Evolutionary conservation across 805 yeast species (phyloP).

Genomic region (Ogataea angusta): DNA sequence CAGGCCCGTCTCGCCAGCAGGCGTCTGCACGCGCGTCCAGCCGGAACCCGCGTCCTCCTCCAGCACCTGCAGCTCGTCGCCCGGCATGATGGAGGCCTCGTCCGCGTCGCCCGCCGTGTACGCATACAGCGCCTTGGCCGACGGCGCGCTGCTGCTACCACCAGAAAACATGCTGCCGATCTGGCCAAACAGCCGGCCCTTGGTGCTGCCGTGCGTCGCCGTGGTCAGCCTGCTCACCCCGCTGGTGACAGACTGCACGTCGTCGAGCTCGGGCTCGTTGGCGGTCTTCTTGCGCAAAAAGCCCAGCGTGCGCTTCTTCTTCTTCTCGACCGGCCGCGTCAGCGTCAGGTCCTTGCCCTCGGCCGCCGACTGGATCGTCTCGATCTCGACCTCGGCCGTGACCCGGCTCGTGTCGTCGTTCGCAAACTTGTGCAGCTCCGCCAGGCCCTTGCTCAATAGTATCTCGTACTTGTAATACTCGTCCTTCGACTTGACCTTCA

Average conservation of each 20-base stretch:
- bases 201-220: slow-evolving; percentile 19
- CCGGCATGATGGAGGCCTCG: slow-evolving; percentile 60
- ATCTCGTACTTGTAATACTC: slow-evolving; percentile 45
- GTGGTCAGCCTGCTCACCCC: slow-evolving; percentile 28
- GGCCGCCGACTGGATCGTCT: slow-evolving; percentile 82
- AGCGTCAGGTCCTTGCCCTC: slow-evolving; percentile 69
- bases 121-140: slow-evolving; percentile 53
- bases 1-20: slow-evolving; percentile 55
- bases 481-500: slow-evolving; percentile 40
- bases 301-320: slow-evolving; percentile 59
- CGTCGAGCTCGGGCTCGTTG: slow-evolving; percentile 21
- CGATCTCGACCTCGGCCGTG: slow-evolving; percentile 80
- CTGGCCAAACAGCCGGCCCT: slow-evolving; percentile 28
- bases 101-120: slow-evolving; percentile 72
- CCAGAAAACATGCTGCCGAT: slow-evolving; percentile 19
- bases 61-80: slow-evolving; percentile 57
- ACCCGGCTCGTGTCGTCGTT: slow-evolving; percentile 72
- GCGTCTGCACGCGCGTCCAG: slow-evolving; percentile 71
- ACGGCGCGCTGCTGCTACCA: slow-evolving; percentile 6
- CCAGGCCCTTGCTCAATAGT: slow-evolving; percentile 49
- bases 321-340: slow-evolving; percentile 46
- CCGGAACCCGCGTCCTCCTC: slow-evolving; percentile 87
- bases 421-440: slow-evolving; percentile 58
- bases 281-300: slow-evolving; percentile 24
- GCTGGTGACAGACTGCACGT: slow-evolving; percentile 28